Evolutionary conservation across 495 filamentous ascomycete genomes (phyloP).

Genomic region (Neurospora tetrasperma): DNA sequence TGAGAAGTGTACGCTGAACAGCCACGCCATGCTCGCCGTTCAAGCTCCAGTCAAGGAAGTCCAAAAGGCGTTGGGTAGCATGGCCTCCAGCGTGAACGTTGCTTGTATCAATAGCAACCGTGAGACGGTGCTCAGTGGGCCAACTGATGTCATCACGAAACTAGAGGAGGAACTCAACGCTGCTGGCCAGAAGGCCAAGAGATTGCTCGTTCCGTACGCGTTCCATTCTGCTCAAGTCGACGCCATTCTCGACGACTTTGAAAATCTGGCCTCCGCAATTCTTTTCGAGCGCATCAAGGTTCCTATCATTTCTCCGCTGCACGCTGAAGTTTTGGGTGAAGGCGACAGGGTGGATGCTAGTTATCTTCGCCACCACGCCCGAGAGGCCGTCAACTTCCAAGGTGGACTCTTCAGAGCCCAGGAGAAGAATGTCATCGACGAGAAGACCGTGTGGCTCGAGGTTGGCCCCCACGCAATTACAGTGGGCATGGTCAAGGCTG

Average conservation of each 20-base stretch:
- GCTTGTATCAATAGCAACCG: conserved; percentile 53
- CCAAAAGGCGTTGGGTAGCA: conserved; percentile 29
- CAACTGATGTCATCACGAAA: conserved; percentile 38
- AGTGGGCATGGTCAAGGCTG: conserved; percentile 58
- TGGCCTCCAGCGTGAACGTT: conserved; percentile 27
- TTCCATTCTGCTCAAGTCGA: conserved; percentile 78
- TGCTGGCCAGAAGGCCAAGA: conserved; percentile 54
- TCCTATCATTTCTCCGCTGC: conserved; percentile 63
- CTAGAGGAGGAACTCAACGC: conserved; percentile 48
- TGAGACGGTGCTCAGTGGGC: conserved; percentile 54
- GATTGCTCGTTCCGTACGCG: conserved; percentile 63
- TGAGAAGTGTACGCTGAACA: conserved; percentile 57
- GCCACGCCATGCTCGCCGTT: conserved; percentile 59
- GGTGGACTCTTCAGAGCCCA: conserved; percentile 49
- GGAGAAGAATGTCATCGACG: conserved; percentile 36
- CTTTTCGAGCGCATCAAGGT: conserved; percentile 50
- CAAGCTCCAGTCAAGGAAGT: conserved; percentile 34
- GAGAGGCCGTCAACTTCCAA: conserved; percentile 66
- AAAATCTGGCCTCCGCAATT: conserved; percentile 46
- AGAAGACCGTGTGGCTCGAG: conserved; percentile 53
- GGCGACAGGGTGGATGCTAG: conserved; percentile 41
- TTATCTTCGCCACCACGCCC: conserved; percentile 58
- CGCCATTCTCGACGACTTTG: conserved; percentile 59
- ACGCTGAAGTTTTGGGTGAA: conserved; percentile 47
- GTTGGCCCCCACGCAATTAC: conserved; percentile 63